A percentile compares a stretch with the other conserved stretches of the same genome.
Evolutionary conservation across 2,329 filamentous ascomycete genomes (phyloP).

Genomic region (Myriosclerotinia scirpicola): DNA sequence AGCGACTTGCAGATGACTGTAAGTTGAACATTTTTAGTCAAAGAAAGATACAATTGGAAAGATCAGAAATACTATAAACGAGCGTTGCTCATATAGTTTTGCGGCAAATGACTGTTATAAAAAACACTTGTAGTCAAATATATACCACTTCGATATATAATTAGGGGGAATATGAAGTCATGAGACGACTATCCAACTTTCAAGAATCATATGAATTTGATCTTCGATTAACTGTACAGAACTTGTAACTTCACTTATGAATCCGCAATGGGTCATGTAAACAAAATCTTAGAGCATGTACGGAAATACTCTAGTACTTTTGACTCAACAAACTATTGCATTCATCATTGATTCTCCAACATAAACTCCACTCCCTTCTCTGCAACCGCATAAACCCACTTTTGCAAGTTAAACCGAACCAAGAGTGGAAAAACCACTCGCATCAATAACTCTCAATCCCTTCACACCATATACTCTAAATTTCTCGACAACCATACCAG

Average conservation of each 20-base stretch:
- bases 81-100: not conserved
- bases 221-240: not conserved
- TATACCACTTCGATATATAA: not conserved
- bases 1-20: not conserved
- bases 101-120: not conserved
- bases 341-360: not conserved
- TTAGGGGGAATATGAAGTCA: not conserved
- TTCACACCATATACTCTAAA: constrained; percentile 24
- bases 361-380: constrained; percentile 18
- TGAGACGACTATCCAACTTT: not conserved
- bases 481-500: constrained; percentile 18
- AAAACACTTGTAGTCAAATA: not conserved
- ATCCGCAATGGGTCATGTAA: not conserved
- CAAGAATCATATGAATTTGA: not conserved
- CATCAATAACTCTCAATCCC: constrained; percentile 17
- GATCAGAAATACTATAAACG: not conserved
- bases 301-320: not conserved
- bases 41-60: not conserved
- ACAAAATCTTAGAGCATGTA: not conserved
- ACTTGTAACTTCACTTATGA: not conserved
- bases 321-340: not conserved
- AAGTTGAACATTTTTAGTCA: not conserved
- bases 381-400: constrained; percentile 20
- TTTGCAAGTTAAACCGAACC: constrained; percentile 18
- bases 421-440: constrained; percentile 21